Percentiles rank a stretch among this genome's conserved stretches.
Evolutionary conservation across 176 grass and related monocot genomes (phyloP).

Genomic region (Zea luxurians): DNA sequence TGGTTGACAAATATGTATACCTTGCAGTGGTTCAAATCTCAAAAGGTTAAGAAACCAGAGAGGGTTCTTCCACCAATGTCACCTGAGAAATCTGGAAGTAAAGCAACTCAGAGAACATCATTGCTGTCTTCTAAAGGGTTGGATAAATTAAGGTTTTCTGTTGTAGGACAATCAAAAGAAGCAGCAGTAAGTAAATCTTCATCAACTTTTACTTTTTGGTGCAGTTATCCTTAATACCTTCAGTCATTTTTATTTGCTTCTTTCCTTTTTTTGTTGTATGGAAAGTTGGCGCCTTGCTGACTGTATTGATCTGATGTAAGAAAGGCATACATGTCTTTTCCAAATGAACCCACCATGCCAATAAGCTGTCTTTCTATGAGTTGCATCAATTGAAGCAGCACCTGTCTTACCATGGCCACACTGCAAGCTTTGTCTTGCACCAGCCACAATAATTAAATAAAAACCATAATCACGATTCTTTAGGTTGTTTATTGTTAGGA

Average conservation of each 20-base stretch:
- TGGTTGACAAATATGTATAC: conserved; percentile 31
- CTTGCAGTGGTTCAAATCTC: conserved; percentile 93
- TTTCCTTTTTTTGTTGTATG: not conserved
- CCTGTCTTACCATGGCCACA: not conserved
- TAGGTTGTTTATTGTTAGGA: not conserved
- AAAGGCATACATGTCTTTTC: not conserved
- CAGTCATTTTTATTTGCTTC: conserved; percentile 30
- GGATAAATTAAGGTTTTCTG: conserved; percentile 72
- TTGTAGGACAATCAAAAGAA: conserved; percentile 65
- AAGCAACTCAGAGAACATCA: conserved; percentile 37
- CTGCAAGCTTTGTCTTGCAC: conserved; percentile 26
- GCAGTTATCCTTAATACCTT: conserved; percentile 1
- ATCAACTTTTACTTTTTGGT: conserved; percentile 3
- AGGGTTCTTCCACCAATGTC: conserved; percentile 80
- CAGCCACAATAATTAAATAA: not conserved
- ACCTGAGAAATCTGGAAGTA: conserved; percentile 57
- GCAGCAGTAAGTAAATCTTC: conserved; percentile 52
- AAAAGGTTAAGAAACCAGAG: conserved; percentile 76
- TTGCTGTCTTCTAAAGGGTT: conserved; percentile 56
- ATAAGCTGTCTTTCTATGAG: conserved; percentile 6
- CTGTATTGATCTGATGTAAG: conserved; percentile 1
- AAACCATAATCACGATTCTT: conserved; percentile 24
- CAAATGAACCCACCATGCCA: not conserved
- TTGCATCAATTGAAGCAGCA: conserved; percentile 27
- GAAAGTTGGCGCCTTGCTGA: conserved; percentile 18